phyloP scores from a whole-genome alignment of 805 yeast genomes.

The Metschnikowia hibisci region DNA sequence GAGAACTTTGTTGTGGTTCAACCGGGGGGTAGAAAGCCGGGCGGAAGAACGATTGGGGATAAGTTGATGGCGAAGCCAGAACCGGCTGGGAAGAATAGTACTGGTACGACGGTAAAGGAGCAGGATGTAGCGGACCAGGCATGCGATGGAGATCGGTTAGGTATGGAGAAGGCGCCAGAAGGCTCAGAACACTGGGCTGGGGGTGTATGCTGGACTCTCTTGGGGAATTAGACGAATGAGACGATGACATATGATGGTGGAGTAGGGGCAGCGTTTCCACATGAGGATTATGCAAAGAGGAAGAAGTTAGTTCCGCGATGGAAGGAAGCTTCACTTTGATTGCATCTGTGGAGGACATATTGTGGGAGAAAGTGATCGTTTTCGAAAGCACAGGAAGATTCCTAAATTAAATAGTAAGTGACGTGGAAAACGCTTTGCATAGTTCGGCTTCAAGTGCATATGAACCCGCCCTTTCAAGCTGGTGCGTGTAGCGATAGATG shows the following conservation, averaged over 20 bases:
- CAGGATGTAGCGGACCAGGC: not conserved
- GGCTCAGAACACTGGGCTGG: not conserved
- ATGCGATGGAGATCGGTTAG: not conserved
- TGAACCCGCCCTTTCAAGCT: conserved; percentile 1
- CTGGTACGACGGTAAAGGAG: conserved; percentile 3
- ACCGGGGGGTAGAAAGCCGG: conserved; percentile 6
- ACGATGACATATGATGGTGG: conserved; percentile 1
- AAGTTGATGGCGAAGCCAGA: conserved; percentile 4
- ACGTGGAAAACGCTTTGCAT: conserved; percentile 1
- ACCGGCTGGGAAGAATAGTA: conserved; percentile 5
- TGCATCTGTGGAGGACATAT: conserved; percentile 2
- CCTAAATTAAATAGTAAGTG: not conserved
- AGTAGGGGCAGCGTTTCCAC: conserved; percentile 8
- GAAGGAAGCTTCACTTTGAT: conserved; percentile 18
- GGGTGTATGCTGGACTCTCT: not conserved
- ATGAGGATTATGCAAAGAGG: not conserved
- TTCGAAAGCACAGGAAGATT: too few species aligned
- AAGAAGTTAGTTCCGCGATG: conserved; percentile 17
- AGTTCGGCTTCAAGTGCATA: conserved; percentile 3
- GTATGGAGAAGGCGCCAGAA: not conserved
- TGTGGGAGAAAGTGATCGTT: conserved; percentile 2
- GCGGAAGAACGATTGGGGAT: conserved; percentile 5
- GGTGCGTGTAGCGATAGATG: conserved; percentile 5
- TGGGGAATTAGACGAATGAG: not conserved
- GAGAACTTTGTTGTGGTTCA: not conserved